Percentiles rank a stretch among this genome's conserved stretches.
Evolutionary conservation across 192 early-diverging fungal species (phyloP).

Genomic region (Coemansia sp.): DNA sequence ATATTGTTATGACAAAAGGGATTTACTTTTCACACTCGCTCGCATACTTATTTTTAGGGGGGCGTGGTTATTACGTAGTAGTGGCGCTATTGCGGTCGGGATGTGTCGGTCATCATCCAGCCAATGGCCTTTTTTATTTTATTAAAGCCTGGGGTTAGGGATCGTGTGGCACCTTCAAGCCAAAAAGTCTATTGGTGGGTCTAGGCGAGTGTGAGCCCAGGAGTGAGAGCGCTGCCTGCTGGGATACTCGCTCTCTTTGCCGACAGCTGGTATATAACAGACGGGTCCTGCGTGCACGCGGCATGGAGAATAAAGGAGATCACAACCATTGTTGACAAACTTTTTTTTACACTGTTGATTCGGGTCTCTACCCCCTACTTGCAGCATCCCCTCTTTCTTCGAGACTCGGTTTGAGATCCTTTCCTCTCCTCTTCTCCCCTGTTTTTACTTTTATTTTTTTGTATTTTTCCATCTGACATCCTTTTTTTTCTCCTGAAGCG

Average conservation of each 20-base stretch:
- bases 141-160: neutral
- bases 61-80: neutral
- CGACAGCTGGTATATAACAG: neutral
- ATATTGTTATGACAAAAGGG: neutral
- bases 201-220: neutral
- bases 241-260: neutral
- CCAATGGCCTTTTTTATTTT: neutral
- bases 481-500: neutral
- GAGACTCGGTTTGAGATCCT: neutral
- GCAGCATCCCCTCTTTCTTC: neutral
- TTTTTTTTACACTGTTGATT: neutral
- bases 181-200: neutral
- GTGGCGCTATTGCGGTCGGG: neutral
- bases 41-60: neutral
- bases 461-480: conserved; percentile 4
- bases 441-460: neutral
- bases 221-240: neutral
- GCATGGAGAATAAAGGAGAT: neutral
- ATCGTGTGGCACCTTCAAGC: conserved; percentile 1
- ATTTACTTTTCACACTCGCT: neutral
- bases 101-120: conserved; percentile 8
- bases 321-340: neutral
- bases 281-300: neutral
- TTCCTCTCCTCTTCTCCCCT: conserved; percentile 10
- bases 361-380: neutral